phyloP scores from a whole-genome alignment of 129 eudicot genomes.

The Rutidosis leptorrhynchoides region DNA sequence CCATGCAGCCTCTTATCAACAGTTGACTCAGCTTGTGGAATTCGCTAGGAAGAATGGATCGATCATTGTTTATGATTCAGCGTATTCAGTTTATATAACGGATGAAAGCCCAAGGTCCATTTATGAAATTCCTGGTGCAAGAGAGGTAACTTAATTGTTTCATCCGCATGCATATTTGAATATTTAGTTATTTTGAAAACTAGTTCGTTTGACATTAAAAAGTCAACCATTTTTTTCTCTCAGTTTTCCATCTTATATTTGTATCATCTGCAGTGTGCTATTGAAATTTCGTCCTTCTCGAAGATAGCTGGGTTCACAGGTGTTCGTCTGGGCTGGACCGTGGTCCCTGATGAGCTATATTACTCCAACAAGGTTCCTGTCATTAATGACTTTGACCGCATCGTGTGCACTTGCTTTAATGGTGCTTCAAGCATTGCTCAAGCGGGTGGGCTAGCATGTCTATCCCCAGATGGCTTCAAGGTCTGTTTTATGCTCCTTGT shows the following conservation, averaged over 20 bases:
- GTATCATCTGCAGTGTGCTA: constrained; percentile 61
- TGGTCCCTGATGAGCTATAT: constrained; percentile 71
- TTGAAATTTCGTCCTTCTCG: constrained; percentile 86
- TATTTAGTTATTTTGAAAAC: too few relatives aligned
- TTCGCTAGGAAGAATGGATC: constrained; percentile 82
- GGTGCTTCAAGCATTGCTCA: constrained; percentile 92
- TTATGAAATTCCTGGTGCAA: constrained; percentile 88
- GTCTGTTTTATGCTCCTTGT: constrained; percentile 35
- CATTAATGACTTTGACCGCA: constrained; percentile 69
- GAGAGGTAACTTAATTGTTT: constrained; percentile 57
- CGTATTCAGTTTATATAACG: constrained; percentile 64
- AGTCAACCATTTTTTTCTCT: constrained; percentile 1
- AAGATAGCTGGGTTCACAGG: constrained; percentile 92
- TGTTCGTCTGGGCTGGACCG: constrained; percentile 93
- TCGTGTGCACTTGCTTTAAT: constrained; percentile 74
- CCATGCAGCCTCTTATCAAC: constrained; percentile 66
- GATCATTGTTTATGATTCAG: constrained; percentile 79
- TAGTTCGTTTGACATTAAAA: constrained; percentile 15
- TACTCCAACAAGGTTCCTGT: constrained; percentile 73
- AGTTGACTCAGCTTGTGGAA: constrained; percentile 55
- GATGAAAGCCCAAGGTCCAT: constrained; percentile 83
- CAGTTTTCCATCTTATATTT: constrained; percentile 7
- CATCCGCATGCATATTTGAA: too few relatives aligned
- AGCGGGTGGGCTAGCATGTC: constrained; percentile 91
- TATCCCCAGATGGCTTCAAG: constrained; percentile 65